These are phyloP conservation scores for Cryptosporidium ubiquitum DNA, from an alignment of 169 alveolate genomes.

Conservation along the genomic window DNA sequence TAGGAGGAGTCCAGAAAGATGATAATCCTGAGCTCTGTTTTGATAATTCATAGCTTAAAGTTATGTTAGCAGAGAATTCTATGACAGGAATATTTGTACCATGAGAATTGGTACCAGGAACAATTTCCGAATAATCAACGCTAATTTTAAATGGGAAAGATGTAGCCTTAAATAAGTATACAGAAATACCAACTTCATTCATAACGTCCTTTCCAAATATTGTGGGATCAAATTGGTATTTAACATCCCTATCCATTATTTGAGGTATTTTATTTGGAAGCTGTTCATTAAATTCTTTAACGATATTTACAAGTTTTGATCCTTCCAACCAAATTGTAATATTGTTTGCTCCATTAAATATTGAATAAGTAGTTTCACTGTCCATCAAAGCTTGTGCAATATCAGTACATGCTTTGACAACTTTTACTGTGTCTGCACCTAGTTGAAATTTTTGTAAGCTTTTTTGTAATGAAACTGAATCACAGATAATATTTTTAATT, in stretches of 20 bases:
- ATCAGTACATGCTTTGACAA: slow-evolving; percentile 57
- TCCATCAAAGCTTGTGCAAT: slow-evolving; percentile 38
- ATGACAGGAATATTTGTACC: slow-evolving; percentile 52
- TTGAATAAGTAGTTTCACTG: slow-evolving; percentile 33
- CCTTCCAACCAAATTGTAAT: slow-evolving; percentile 73
- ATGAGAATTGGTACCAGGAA: slow-evolving; percentile 44
- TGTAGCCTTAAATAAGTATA: slow-evolving; percentile 43
- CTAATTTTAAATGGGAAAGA: slow-evolving; percentile 56
- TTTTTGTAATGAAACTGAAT: slow-evolving; percentile 36
- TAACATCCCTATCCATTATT: slow-evolving; percentile 46
- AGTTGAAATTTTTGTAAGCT: slow-evolving; percentile 15
- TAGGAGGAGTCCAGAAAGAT: slow-evolving; percentile 61
- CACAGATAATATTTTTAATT: slow-evolving; percentile 46
- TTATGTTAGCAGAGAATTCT: slow-evolving; percentile 47
- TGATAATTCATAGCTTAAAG: slow-evolving; percentile 52
- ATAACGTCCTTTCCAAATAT: slow-evolving; percentile 36
- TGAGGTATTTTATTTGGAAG: slow-evolving; percentile 52
- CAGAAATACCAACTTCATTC: slow-evolving; percentile 24
- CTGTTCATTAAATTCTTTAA: slow-evolving; percentile 24
- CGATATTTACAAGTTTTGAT: slow-evolving; percentile 39
- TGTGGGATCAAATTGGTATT: slow-evolving; percentile 52
- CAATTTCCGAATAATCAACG: slow-evolving; percentile 35
- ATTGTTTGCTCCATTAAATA: slow-evolving; percentile 61
- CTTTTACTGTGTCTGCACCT: slow-evolving; percentile 42
- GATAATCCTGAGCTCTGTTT: slow-evolving; percentile 5